These are phyloP conservation scores for Vararia minispora DNA, from an alignment of 768 basidiomycete species.

Conservation along the genomic window DNA sequence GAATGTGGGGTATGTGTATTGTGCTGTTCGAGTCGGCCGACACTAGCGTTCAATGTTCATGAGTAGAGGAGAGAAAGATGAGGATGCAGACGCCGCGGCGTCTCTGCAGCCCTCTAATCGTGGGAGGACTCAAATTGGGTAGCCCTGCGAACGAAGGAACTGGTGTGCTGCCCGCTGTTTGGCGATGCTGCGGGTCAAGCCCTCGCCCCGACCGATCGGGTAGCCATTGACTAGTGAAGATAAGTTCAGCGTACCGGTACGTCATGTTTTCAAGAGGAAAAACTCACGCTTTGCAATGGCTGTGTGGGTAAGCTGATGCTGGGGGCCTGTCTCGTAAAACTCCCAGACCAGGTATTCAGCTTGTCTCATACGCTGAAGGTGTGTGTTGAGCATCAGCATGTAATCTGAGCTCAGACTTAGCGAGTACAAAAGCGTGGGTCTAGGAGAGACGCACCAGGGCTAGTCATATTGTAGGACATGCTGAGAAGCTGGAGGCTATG, in stretches of 20 bases:
- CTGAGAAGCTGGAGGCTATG: slow-evolving; percentile 34
- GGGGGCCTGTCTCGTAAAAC: slow-evolving; percentile 10
- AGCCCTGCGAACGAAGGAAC: no score
- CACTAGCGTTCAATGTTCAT: no score
- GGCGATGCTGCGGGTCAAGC: background rate
- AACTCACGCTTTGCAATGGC: slow-evolving; percentile 9
- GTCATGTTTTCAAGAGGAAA: background rate
- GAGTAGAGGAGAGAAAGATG: no score
- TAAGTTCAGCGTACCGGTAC: background rate
- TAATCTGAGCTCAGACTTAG: no score
- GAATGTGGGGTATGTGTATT: no score
- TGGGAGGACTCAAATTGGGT: no score
- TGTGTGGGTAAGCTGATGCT: slow-evolving; percentile 11
- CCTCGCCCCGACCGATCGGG: slow-evolving; percentile 9
- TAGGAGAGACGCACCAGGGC: no score
- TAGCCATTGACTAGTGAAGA: slow-evolving; percentile 7
- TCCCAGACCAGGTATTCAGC: slow-evolving; percentile 10
- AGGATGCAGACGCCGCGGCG: no score
- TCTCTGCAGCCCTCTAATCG: no score
- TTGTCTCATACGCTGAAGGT: slow-evolving; percentile 11
- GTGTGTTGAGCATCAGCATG: slow-evolving; percentile 12
- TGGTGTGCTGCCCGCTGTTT: background rate
- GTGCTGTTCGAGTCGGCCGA: no score
- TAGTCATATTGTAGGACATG: slow-evolving; percentile 45
- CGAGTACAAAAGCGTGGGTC: no score